A percentile compares a stretch with the other conserved stretches of the same genome.
Evolutionary conservation across 2,329 filamentous ascomycete species (phyloP).

Genomic region (Colletotrichum ledebouriae): DNA sequence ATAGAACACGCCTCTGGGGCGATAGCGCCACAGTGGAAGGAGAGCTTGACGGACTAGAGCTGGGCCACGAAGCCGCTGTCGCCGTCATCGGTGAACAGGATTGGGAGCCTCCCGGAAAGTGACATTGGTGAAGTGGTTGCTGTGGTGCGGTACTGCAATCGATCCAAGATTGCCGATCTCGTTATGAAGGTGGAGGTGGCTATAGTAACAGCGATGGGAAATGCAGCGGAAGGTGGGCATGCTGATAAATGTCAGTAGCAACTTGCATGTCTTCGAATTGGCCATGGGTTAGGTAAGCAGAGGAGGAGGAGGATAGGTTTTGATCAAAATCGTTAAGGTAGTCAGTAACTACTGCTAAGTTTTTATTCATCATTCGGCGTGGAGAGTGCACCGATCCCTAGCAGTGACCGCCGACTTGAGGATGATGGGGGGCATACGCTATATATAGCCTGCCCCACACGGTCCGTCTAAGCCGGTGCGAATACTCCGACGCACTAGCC

Average conservation of each 20-base stretch:
- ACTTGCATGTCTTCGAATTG: not conserved
- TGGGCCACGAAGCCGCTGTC: not conserved
- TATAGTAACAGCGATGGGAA: not conserved
- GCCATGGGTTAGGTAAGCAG: not conserved
- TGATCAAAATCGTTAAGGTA: no score
- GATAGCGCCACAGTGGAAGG: not conserved
- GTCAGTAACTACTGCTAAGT: no score
- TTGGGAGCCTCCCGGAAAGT: not conserved
- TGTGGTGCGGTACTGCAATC: not conserved
- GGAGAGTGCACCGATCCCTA: not conserved
- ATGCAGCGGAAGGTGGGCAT: not conserved
- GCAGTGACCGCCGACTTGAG: not conserved
- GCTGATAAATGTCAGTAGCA: not conserved
- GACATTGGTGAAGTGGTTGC: not conserved
- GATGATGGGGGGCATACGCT: not conserved
- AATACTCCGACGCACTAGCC: not conserved
- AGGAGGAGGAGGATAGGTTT: no score
- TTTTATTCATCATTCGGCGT: not conserved
- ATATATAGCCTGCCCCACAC: not conserved
- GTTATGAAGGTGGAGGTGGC: not conserved
- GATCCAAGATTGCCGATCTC: not conserved
- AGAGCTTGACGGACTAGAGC: not conserved
- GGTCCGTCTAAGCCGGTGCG: not conserved
- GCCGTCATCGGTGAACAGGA: not conserved
- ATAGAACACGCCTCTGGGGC: not conserved